Evolutionary conservation across 768 basidiomycete species (phyloP).

Genomic region (Termitomyces sp.): DNA sequence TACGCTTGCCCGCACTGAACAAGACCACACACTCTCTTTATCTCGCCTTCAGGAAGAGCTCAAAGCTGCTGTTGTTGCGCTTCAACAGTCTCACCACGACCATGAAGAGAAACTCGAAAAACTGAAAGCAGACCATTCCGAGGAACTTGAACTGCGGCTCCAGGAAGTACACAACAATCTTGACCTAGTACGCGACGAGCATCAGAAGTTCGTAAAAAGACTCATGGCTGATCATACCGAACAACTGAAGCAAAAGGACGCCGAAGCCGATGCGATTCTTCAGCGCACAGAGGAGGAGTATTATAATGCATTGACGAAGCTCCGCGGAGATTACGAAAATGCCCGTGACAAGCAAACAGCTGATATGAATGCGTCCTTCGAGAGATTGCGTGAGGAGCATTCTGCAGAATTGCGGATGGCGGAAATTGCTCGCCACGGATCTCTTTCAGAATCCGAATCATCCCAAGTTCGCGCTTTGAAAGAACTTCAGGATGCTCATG

Average conservation of each 20-base stretch:
- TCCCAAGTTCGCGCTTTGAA: slow-evolving; percentile 56
- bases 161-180: slow-evolving; percentile 51
- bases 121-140: slow-evolving; percentile 49
- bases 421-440: slow-evolving; percentile 72
- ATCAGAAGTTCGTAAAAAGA: slow-evolving; percentile 46
- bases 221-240: slow-evolving; percentile 50
- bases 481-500: slow-evolving; percentile 69
- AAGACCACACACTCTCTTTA: slow-evolving; percentile 40
- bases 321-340: slow-evolving; percentile 68
- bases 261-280: slow-evolving; percentile 48
- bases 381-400: slow-evolving; percentile 74
- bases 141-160: slow-evolving; percentile 45
- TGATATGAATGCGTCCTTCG: slow-evolving; percentile 58
- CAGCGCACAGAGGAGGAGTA: slow-evolving; percentile 77
- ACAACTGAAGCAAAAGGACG: slow-evolving; percentile 55
- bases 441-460: slow-evolving; percentile 69
- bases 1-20: slow-evolving; percentile 43
- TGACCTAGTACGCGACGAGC: slow-evolving; percentile 44
- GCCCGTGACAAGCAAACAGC: slow-evolving; percentile 56
- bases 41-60: slow-evolving; percentile 39
- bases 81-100: slow-evolving; percentile 47
- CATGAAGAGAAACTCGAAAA: slow-evolving; percentile 59
- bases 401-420: slow-evolving; percentile 65
- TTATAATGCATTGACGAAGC: slow-evolving; percentile 73
- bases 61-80: slow-evolving; percentile 31